Conservation (phyloP, 306 rosid species). For the Trifolium dubium region DNA sequence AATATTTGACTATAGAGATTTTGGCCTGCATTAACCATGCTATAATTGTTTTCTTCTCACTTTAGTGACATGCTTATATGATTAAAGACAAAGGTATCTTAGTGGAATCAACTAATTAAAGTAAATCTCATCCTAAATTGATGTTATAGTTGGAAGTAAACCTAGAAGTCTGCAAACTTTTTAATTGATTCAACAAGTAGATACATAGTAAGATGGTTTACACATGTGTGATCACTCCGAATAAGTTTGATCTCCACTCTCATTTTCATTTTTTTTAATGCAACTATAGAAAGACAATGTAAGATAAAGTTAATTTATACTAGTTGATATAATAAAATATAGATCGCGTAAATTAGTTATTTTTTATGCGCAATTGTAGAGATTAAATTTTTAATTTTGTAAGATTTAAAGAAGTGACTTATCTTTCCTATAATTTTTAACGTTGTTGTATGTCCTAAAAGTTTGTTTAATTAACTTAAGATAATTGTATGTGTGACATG, state of each 20-base stretch:
- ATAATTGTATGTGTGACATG: conserved; percentile 10
- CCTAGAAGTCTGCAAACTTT: conserved; percentile 22
- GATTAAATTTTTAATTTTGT: too few species aligned
- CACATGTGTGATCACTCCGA: not conserved
- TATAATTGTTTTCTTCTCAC: conserved; percentile 14
- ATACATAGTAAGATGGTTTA: conserved; percentile 10
- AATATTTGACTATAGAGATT: conserved; percentile 2
- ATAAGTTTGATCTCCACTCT: conserved; percentile 27
- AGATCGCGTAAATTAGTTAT: too few species aligned
- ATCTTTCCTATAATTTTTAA: too few species aligned
- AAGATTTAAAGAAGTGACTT: too few species aligned
- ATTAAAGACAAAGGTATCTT: conserved; percentile 37
- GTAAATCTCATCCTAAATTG: conserved; percentile 15
- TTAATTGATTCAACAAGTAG: conserved; percentile 14
- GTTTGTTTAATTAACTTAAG: conserved; percentile 10
- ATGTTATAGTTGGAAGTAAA: conserved; percentile 14
- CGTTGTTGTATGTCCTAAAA: too few species aligned
- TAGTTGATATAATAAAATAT: not conserved
- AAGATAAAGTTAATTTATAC: not conserved
- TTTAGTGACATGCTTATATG: not conserved
- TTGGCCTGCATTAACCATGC: conserved; percentile 10
- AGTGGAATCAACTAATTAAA: conserved; percentile 43
- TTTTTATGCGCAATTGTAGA: too few species aligned
- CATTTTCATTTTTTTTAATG: not conserved
- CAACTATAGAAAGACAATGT: conserved; percentile 5